These are phyloP conservation scores for Wallacemonas rigidus DNA, from an alignment of 208 protist genomes.

Conservation along the genomic window DNA sequence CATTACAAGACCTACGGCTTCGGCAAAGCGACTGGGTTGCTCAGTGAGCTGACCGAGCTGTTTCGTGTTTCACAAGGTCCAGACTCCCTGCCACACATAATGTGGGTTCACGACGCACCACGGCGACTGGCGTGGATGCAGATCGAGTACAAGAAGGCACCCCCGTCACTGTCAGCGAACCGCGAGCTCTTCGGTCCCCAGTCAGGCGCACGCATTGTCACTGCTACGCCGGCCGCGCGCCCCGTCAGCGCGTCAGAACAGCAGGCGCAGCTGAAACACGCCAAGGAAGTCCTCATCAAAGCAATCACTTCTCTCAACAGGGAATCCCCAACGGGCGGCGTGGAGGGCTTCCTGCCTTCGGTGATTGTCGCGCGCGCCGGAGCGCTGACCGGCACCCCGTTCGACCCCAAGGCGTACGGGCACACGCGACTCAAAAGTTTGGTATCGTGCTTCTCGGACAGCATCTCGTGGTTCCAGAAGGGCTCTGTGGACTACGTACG, in stretches of 20 bases:
- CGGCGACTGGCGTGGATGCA: conserved; percentile 8
- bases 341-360: conserved; percentile 8
- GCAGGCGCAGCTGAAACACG: background rate
- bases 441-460: background rate
- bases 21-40: background rate
- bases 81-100: background rate
- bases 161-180: background rate
- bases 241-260: background rate
- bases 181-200: background rate
- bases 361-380: background rate
- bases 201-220: background rate
- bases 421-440: conserved; percentile 3
- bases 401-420: conserved; percentile 7
- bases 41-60: conserved; percentile 4
- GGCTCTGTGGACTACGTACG: conserved; percentile 3
- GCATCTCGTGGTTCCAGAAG: conserved; percentile 10
- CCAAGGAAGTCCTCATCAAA: conserved; percentile 2
- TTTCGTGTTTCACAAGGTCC: background rate
- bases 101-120: conserved; percentile 1
- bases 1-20: conserved; percentile 16
- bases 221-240: background rate
- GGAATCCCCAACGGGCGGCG: conserved; percentile 1
- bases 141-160: background rate
- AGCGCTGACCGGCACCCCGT: background rate
- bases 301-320: background rate